Evolutionary conservation across 306 rosid species (phyloP).

Genomic region (Acacia confusa): DNA sequence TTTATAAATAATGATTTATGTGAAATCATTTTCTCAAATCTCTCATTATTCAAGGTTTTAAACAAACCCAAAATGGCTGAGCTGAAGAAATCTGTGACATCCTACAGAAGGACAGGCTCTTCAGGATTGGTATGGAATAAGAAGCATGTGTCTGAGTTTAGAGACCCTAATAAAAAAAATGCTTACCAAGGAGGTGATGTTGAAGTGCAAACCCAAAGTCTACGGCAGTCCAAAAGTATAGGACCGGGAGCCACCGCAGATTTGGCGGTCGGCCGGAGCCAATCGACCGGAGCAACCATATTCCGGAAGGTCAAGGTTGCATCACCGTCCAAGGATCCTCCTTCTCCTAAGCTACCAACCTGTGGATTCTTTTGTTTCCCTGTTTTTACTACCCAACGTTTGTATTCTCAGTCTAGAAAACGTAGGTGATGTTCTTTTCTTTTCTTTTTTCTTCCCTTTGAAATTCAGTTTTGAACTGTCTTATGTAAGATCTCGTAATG

Average conservation of each 20-base stretch:
- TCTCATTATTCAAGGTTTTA: too few species aligned
- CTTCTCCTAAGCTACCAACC: constrained; percentile 67
- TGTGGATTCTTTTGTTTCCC: constrained; percentile 60
- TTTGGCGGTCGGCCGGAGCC: constrained; percentile 35
- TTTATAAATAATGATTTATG: constrained; percentile 25
- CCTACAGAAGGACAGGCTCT: constrained; percentile 80
- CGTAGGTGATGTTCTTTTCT: constrained; percentile 21
- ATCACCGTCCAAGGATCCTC: constrained; percentile 56
- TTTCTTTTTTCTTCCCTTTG: too few species aligned
- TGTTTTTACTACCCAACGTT: constrained; percentile 13
- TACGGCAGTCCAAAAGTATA: constrained; percentile 20
- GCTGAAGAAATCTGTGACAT: constrained; percentile 64
- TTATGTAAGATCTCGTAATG: background rate
- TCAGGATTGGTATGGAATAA: constrained; percentile 78
- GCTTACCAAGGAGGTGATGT: constrained; percentile 4
- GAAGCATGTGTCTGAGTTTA: constrained; percentile 34
- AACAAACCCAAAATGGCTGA: constrained; percentile 35
- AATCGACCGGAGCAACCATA: constrained; percentile 26
- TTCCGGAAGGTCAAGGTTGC: constrained; percentile 44
- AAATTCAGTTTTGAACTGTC: background rate
- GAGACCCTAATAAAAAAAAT: constrained; percentile 32
- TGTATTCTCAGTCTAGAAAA: constrained; percentile 41
- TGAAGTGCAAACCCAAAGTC: background rate
- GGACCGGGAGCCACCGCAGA: constrained; percentile 33
- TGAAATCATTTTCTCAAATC: background rate